Evolutionary conservation across 371 early-diverging fungal species (phyloP), one percentile per base, ranked within the genome.

Genomic region (Basidiobolus meristosporus): DNA sequence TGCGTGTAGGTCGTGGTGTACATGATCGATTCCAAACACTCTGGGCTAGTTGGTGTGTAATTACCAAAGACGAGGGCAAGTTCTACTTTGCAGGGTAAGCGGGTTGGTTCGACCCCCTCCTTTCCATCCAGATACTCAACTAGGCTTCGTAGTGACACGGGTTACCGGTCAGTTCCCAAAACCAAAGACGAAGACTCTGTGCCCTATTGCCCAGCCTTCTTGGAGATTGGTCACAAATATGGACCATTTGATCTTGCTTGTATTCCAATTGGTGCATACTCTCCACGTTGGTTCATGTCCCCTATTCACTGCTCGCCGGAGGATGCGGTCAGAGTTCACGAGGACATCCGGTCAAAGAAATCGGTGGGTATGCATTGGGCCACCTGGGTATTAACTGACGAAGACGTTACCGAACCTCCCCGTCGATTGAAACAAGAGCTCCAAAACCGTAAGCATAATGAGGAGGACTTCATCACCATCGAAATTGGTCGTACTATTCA

Each of bases 191-290:
- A n/a, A n/a, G n/a, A n/a, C n/a, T n/a, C n/a, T n/a, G n/a, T n/a
- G n/a, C n/a, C n/a, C 18, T 34, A 34, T 45, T 86, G 87, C 44
- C 82, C 87, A 14, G 84, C 68, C 1, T 86, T 86, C 51, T 68
- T 73, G 47, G 78, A 80, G 51, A 83, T 86, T 43, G 80, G 82
- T 12, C 56, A 65, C 3, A 65, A 64, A 28, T 56, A 68, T 31
- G 79, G 79, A 18, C 74, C 77, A 0, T 69, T 78, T 51, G 72
- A 77, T 40, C 52, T 84, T 3, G 56, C 79, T 7, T 68, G 75
- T 32, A 75, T 86, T 31, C 83, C 87, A 1, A 86, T 86, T 42
- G 87, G 87, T 5, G 82, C 82, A 0, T 86, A 82, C 45, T 62
- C 63, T 2, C 87, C 87, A 5, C 65, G 82, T 40, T 63, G 60